phyloP scores from a whole-genome alignment of 148 eudicot species.

The Vaccinium vitisidaea region DNA sequence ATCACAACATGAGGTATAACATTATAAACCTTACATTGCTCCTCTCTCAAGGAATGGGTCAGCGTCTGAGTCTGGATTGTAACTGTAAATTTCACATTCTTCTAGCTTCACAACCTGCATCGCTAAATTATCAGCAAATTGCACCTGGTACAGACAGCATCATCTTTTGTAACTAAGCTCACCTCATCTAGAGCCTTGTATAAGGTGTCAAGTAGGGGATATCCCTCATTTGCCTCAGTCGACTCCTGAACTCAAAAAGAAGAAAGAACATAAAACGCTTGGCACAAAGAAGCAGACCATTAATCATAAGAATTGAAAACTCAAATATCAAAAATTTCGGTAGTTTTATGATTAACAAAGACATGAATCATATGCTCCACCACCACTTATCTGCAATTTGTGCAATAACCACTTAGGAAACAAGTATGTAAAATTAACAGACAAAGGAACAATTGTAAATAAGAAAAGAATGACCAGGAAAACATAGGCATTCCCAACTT shows the following conservation, averaged over 20 bases:
- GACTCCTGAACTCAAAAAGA: constrained; percentile 51
- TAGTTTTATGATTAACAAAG: not conserved
- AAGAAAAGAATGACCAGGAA: too few species aligned
- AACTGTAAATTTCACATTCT: constrained; percentile 94
- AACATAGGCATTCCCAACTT: not conserved
- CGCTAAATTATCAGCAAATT: constrained; percentile 15
- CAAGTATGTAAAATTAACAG: not conserved
- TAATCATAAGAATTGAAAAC: not conserved
- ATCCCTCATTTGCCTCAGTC: constrained; percentile 64
- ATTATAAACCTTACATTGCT: constrained; percentile 64
- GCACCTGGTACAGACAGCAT: not conserved
- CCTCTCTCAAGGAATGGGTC: constrained; percentile 85
- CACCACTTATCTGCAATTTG: not conserved
- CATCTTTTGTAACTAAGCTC: constrained; percentile 18
- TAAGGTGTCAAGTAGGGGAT: constrained; percentile 64
- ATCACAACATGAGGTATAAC: not conserved
- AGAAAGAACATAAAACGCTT: not conserved
- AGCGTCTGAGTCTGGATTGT: constrained; percentile 79
- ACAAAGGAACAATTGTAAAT: too few species aligned
- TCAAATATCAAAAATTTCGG: not conserved
- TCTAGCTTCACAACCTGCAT: constrained; percentile 80
- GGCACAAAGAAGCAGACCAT: not conserved
- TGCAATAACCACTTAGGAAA: constrained; percentile 4
- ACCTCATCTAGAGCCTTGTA: constrained; percentile 93
- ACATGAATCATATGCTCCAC: not conserved